Base-by-base conservation (phyloP, 495 filamentous ascomycete genomes). In the Tuber melanosporum region DNA sequence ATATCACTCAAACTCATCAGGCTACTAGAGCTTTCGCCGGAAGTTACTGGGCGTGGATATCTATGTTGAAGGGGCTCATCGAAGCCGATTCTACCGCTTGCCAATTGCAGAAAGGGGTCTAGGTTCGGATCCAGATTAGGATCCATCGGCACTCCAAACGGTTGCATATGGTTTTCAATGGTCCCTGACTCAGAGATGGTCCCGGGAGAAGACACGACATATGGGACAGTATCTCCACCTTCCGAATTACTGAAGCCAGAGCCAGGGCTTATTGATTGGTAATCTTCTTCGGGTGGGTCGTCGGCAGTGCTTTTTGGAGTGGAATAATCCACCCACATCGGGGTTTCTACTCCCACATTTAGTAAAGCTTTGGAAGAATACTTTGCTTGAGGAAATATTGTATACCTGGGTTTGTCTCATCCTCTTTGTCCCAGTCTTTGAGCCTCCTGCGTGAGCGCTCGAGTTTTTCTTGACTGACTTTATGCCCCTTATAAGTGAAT, bases 401-500 rank as follows among this genome's bases (percentile, higher is more conserved):
- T 66, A 66, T 66, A 66, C 57, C 57, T 36, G 57, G 57, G 57
- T 66, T 66, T 26, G 57, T 36, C 57, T 66, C 57, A 32, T 66
- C 57, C 26, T 66, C 57, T 66, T 36, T 36, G 9, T 66, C 57
- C 57, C 57, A 66, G 14, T 36, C 57, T 17, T 66, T 66, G 26
- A 52, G 20, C 44, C 69, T 57, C 62, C 71, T 73, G n/a, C 75
- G 72, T 43, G 72, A 52, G 57, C 77, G 74, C 44, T 70, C 70
- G n/a, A 78, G 32, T 36, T 76, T 76, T 26, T 76, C 52, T 3
- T 71, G 49, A 7, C 36, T 36, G 49, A 78, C 74, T 7, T 20
- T 71, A 44, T 26, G 44, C 2, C 74, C 74, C n/a, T 78, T 76
- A 46, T 52, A 62, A 26, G 12, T 76, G 57, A 78, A 78, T 44